A percentile compares a stretch with the other conserved stretches of the same genome.
phyloP scores from a whole-genome alignment of 164 flowering plant species.

The Umbellularia californica region DNA sequence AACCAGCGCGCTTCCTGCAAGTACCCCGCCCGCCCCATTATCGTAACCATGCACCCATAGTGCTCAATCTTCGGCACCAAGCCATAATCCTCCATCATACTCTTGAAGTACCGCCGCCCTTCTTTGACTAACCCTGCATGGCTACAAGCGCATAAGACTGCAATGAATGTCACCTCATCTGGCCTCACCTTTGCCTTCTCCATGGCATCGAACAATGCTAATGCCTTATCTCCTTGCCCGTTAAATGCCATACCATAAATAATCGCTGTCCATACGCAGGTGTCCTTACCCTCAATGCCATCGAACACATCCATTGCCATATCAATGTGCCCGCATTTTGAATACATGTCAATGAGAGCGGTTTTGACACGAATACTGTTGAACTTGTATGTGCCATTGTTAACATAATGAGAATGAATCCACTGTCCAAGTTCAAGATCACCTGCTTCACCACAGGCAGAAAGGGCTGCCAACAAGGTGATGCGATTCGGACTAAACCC shows the following conservation, averaged over 20 bases:
- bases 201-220: constrained; percentile 41
- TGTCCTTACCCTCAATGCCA: constrained; percentile 40
- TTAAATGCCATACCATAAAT: constrained; percentile 49
- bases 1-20: constrained; percentile 35
- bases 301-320: constrained; percentile 35
- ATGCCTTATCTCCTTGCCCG: constrained; percentile 39
- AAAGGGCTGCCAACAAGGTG: constrained; percentile 46
- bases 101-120: constrained; percentile 33
- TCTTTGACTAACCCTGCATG: constrained; percentile 42
- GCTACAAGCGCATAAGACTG: constrained; percentile 45
- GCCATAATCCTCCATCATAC: constrained; percentile 34
- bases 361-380: constrained; percentile 55
- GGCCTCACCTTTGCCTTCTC: constrained; percentile 31
- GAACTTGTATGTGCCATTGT: constrained; percentile 44
- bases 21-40: constrained; percentile 38
- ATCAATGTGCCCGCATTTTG: constrained; percentile 48
- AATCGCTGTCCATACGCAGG: constrained; percentile 43
- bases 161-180: constrained; percentile 39
- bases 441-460: constrained; percentile 43
- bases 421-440: constrained; percentile 50
- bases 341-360: constrained; percentile 56
- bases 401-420: constrained; percentile 40
- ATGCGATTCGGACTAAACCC: constrained; percentile 52
- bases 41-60: constrained; percentile 49
- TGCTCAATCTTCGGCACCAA: constrained; percentile 39